Base-by-base conservation (phyloP, 139 green algal species). In the Closterium sp. region DNA sequence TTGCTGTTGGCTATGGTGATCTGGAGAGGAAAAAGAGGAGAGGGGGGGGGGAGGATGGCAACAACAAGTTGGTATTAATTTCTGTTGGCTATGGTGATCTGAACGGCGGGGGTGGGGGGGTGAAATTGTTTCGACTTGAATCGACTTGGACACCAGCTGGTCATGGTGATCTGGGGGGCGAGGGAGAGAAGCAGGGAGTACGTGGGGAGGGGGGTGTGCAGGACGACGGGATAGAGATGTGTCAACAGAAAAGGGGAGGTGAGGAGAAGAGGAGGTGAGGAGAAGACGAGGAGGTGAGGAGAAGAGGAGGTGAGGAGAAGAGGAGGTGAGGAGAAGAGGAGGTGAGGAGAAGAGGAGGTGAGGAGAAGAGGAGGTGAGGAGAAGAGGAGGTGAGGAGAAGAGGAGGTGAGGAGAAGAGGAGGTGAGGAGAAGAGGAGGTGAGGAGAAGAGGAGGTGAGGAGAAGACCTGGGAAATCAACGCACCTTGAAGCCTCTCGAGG, bases 1-100 rank as follows among this genome's bases (percentile, higher is more conserved):
- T 94, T 92, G 12, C 89, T 21, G 35, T 94, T 94, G 25, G 43
- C 7, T n/a, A 95, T 33, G 92, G 89, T 84, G 3, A 95, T 23
- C 25, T 93, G 85, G 86, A n/a, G n/a, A n/a, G n/a, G n/a, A n/a
- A n/a, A n/a, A n/a, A n/a, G n/a, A n/a, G n/a, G n/a, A n/a, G n/a
- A n/a, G n/a, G n/a, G n/a, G n/a, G n/a, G n/a, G n/a, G n/a, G n/a
- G n/a, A n/a, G n/a, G n/a, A n/a, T n/a, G n/a, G n/a, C n/a, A n/a
- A n/a, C n/a, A n/a, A n/a, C n/a, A n/a, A n/a, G n/a, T n/a, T n/a
- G n/a, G n/a, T n/a, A n/a, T n/a, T n/a, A n/a, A n/a, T n/a, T n/a
- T n/a, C n/a, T n/a, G n/a, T n/a, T n/a, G n/a, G n/a, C n/a, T n/a
- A n/a, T n/a, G n/a, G n/a, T n/a, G n/a, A n/a, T n/a, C n/a, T n/a